Evolutionary conservation across 805 yeast species (phyloP).

Genomic region (Starmerella floricola): DNA sequence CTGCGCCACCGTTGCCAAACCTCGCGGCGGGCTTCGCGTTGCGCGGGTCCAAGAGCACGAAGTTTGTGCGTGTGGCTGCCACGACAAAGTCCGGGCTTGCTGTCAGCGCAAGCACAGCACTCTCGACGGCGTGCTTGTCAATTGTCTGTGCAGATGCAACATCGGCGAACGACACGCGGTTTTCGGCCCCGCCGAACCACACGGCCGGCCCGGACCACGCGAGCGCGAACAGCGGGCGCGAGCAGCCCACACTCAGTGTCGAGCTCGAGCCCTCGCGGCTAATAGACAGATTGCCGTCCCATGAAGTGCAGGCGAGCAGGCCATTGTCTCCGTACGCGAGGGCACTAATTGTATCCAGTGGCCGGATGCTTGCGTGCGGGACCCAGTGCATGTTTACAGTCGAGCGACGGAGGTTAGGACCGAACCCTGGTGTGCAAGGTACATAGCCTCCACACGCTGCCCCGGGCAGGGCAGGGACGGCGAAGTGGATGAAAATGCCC

Average conservation of each 20-base stretch:
- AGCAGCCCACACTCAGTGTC: not conserved
- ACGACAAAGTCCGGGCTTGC: not conserved
- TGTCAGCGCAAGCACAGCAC: not conserved
- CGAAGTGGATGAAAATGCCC: no score
- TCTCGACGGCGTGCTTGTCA: not conserved
- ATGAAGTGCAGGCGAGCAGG: slow-evolving; percentile 10
- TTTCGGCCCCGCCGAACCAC: slow-evolving; percentile 12
- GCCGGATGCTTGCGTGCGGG: not conserved
- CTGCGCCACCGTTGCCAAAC: not conserved
- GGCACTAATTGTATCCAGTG: slow-evolving; percentile 4
- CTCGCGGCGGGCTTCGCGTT: not conserved
- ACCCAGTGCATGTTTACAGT: slow-evolving; percentile 7
- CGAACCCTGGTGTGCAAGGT: no score
- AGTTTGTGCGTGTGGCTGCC: not conserved
- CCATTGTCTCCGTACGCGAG: slow-evolving; percentile 1
- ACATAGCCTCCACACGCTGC: no score
- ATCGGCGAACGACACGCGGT: slow-evolving; percentile 2
- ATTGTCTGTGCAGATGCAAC: no score
- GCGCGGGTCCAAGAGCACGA: not conserved
- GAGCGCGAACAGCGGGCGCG: slow-evolving; percentile 10
- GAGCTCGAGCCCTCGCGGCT: not conserved
- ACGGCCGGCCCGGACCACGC: slow-evolving; percentile 4
- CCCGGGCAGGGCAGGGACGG: no score
- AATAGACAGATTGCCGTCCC: slow-evolving; percentile 12
- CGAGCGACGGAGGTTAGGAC: not conserved